phyloP scores from a whole-genome alignment of 176 grass and related monocot species.

The Cocos nucifera region DNA sequence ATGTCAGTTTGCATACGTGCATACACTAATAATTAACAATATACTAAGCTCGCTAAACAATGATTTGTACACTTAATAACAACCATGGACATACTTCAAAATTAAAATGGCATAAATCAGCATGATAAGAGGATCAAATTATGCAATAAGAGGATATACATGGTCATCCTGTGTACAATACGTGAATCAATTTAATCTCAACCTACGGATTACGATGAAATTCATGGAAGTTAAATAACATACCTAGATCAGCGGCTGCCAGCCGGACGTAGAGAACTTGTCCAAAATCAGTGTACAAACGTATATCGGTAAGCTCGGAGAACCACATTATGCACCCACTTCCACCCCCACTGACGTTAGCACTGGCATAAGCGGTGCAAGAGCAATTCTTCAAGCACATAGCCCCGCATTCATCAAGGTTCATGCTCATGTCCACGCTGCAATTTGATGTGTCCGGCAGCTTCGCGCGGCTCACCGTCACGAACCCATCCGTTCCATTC shows the following conservation, averaged over 20 bases:
- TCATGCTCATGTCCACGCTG: conserved; percentile 21
- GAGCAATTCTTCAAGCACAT: conserved; percentile 47
- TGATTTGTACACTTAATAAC: no score
- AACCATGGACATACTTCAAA: no score
- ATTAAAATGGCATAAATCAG: no score
- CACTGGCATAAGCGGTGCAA: conserved; percentile 45
- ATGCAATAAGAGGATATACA: no score
- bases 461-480: conserved; percentile 32
- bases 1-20: no score
- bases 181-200: no score
- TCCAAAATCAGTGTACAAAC: conserved; percentile 30
- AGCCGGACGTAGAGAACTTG: conserved; percentile 53
- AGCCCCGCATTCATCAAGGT: conserved; percentile 29
- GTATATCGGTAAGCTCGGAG: conserved; percentile 38
- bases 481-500: conserved; percentile 36
- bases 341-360: conserved; percentile 31
- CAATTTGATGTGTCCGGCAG: conserved; percentile 47
- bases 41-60: no score
- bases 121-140: no score
- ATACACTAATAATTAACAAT: no score
- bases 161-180: no score
- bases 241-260: conserved; percentile 37
- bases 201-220: no score
- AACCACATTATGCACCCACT: conserved; percentile 50
- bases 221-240: background rate